Evolutionary conservation across 768 basidiomycete genomes (phyloP).

Genomic region (Xerocomellus chrysenteron): DNA sequence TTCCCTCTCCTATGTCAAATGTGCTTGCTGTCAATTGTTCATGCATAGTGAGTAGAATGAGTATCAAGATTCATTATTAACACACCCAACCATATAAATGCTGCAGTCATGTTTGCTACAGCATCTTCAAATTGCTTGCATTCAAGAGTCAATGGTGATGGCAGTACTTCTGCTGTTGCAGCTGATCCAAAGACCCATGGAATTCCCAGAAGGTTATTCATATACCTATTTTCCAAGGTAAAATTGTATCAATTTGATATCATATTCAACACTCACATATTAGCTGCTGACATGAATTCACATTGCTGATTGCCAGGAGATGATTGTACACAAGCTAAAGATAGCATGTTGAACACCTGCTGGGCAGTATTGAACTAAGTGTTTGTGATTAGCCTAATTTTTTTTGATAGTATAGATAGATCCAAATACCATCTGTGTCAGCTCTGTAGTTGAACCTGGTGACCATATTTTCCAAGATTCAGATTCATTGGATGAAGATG

Average conservation of each 20-base stretch:
- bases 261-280: neutral
- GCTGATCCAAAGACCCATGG: neutral
- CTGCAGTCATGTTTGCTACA: neutral
- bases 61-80: neutral
- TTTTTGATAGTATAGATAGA: neutral
- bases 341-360: neutral
- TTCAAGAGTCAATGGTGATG: neutral
- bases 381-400: neutral
- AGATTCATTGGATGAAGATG: neutral
- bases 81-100: constrained; percentile 9
- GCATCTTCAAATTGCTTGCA: constrained; percentile 1
- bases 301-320: neutral
- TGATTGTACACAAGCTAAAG: neutral
- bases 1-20: neutral
- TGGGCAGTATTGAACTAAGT: neutral
- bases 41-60: too few relatives aligned
- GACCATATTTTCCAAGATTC: constrained; percentile 6
- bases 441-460: neutral
- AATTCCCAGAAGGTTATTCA: neutral
- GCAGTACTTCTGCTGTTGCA: neutral
- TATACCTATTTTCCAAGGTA: neutral
- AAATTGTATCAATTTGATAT: neutral
- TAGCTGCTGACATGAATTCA: neutral
- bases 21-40: neutral
- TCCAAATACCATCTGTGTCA: neutral